Base-by-base conservation (phyloP, 129 eudicot species). In the Artemisia tridentata region DNA sequence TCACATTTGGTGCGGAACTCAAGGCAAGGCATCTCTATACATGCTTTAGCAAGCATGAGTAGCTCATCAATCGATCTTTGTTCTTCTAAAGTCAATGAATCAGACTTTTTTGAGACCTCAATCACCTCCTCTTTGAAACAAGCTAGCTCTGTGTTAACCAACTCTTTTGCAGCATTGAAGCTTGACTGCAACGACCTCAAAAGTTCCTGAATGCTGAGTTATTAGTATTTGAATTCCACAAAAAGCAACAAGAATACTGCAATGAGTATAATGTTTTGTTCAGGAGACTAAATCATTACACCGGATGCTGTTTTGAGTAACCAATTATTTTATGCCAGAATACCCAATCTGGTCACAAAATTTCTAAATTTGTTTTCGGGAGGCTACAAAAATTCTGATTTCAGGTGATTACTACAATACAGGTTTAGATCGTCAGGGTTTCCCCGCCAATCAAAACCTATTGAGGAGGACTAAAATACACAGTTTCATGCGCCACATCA, bases 1-100 rank as follows among this genome's bases (percentile, higher is more conserved):
- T 84, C 97, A 80, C 97, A 91, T 79, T 84, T 80, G 68, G 78
- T 73, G 43, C 96, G 88, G 64, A 91, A 91, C 23, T 91, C 92
- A 3, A 72, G 54, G 64, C 84, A 64, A 16, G 82, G 19, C 97
- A 91, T 91, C 43, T 67, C 78, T 23, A 85, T 79, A 67, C 97
- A 91, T 74, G 76, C 75, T 68, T 74, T 74, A 49, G 88, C 73
- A 61, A 87, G 95, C 74, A 70, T 31, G 53, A 87, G 82, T 78
- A 91, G 90, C 63, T 84, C 80, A 34, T 84, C 73, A 3, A 80
- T 84, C 76, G 80, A 81, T 67, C 64, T 79, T 56, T 63, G 71
- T 69, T 74, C 88, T 62, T 82, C 88, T 45, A 80, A 76, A 56
- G 84, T 48, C 49, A 84, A 76, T 51, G 80, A 55, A 54, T 85